A percentile compares a stretch with the other conserved stretches of the same genome.
phyloP scores from a whole-genome alignment of 257 asterid genomes.

The Gentiana macrophylla region DNA sequence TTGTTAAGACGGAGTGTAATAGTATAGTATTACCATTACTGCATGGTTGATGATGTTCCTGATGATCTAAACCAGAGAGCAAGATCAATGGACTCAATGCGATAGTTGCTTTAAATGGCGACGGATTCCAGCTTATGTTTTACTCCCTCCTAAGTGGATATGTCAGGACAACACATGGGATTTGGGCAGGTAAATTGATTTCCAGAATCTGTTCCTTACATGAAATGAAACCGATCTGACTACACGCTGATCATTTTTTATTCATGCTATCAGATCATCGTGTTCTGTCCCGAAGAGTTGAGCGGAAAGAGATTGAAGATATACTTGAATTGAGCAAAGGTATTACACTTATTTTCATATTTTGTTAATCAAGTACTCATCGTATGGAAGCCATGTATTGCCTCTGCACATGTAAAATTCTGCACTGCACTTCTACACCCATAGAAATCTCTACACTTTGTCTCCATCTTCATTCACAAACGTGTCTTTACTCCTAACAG shows the following conservation, averaged over 20 bases:
- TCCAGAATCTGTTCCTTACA: slow-evolving; percentile 1
- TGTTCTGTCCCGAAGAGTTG: slow-evolving; percentile 72
- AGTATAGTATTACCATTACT: background rate
- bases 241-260: slow-evolving; percentile 5
- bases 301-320: slow-evolving; percentile 54
- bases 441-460: too few species aligned
- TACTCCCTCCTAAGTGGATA: slow-evolving; percentile 86
- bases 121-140: slow-evolving; percentile 56
- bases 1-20: background rate
- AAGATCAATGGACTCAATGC: slow-evolving; percentile 93
- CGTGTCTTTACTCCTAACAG: too few species aligned
- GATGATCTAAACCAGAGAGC: slow-evolving; percentile 40
- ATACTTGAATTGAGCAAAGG: slow-evolving; percentile 75
- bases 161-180: slow-evolving; percentile 57
- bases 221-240: slow-evolving; percentile 2
- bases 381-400: too few species aligned
- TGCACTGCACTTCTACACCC: too few species aligned
- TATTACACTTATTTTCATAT: slow-evolving; percentile 10
- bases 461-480: too few species aligned
- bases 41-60: slow-evolving; percentile 3
- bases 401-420: too few species aligned
- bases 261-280: slow-evolving; percentile 46
- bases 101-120: slow-evolving; percentile 87
- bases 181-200: slow-evolving; percentile 33
- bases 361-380: too few species aligned